Evolutionary conservation across 2,329 filamentous ascomycete species (phyloP).

Genomic region (Aspergillus calidoustus): DNA sequence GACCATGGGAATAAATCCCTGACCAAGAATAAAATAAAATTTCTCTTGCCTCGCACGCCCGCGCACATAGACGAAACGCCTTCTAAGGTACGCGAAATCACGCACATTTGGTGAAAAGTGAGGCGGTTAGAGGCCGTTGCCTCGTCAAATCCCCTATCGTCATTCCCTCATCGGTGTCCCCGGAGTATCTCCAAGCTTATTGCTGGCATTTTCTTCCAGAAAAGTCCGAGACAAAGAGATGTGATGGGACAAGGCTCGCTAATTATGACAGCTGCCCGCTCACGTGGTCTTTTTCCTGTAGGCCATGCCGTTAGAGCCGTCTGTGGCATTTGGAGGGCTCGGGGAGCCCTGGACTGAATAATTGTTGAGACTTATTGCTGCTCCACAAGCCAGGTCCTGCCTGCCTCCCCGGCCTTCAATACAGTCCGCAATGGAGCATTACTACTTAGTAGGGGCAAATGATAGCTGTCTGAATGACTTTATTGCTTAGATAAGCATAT

Average conservation of each 20-base stretch:
- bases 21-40: background rate
- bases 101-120: slow-evolving; percentile 11
- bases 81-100: slow-evolving; percentile 8
- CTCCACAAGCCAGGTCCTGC: background rate
- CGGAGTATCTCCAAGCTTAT: background rate
- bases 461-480: background rate
- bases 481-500: background rate
- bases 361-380: background rate
- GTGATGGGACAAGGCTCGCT: background rate
- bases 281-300: background rate
- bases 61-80: background rate
- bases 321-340: background rate
- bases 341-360: background rate
- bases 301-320: background rate
- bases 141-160: background rate
- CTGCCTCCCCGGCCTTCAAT: background rate
- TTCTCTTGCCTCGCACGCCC: slow-evolving; percentile 1
- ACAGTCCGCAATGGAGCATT: background rate
- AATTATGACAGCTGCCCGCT: background rate
- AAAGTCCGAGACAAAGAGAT: background rate
- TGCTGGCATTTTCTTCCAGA: background rate
- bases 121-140: slow-evolving; percentile 4
- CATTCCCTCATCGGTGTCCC: background rate
- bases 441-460: background rate
- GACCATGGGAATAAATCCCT: background rate